phyloP scores from a whole-genome alignment of 768 basidiomycete species.

The Lactarius sp. region DNA sequence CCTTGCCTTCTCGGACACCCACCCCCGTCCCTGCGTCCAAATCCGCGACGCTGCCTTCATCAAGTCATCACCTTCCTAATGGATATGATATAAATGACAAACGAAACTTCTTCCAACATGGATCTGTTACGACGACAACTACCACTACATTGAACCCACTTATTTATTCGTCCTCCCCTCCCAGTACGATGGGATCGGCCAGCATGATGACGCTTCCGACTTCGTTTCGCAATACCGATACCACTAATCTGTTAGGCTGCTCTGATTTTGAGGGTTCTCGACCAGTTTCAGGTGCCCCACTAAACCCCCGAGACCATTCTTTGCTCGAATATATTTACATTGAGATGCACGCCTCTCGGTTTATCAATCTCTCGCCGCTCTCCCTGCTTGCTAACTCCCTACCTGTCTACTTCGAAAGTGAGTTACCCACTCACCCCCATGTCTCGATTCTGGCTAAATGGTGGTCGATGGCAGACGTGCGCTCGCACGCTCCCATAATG shows the following conservation, averaged over 20 bases:
- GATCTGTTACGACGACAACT: neutral
- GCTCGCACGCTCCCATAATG: conserved; percentile 59
- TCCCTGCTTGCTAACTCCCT: conserved; percentile 55
- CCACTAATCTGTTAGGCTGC: neutral
- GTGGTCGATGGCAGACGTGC: conserved; percentile 45
- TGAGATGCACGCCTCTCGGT: conserved; percentile 62
- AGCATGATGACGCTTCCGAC: conserved; percentile 5
- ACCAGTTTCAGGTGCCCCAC: conserved; percentile 1
- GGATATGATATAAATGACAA: conserved; percentile 1
- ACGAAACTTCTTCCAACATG: conserved; percentile 1
- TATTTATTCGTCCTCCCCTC: conserved; percentile 2
- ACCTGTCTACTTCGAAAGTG: conserved; percentile 59
- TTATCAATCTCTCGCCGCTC: conserved; percentile 62
- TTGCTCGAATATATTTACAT: conserved; percentile 59
- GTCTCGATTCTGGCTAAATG: neutral
- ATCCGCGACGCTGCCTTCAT: conserved; percentile 1
- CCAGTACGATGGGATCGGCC: neutral
- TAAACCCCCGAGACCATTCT: conserved; percentile 63
- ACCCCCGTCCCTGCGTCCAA: conserved; percentile 2
- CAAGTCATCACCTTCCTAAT: neutral
- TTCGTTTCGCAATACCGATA: conserved; percentile 11
- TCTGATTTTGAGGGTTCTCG: conserved; percentile 5
- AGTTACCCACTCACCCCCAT: conserved; percentile 17
- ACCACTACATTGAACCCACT: neutral
- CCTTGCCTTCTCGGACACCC: conserved; percentile 19